Conservation (phyloP, 2,329 filamentous ascomycete species). For the Fusarium humuli region DNA sequence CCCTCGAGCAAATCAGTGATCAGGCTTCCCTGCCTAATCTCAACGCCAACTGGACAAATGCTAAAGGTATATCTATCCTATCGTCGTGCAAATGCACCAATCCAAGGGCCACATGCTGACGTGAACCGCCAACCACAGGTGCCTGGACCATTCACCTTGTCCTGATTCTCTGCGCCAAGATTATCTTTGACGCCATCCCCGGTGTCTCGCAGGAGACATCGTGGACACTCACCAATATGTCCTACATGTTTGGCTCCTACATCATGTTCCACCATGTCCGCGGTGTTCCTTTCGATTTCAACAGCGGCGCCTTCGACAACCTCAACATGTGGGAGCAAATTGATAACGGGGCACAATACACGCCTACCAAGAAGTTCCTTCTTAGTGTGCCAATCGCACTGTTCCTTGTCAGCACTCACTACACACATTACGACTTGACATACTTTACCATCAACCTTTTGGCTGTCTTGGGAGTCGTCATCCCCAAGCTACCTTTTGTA, state of each 20-base stretch:
- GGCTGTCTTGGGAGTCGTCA: conserved; percentile 90
- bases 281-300: conserved; percentile 98
- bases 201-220: conserved; percentile 97
- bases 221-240: conserved; percentile 98
- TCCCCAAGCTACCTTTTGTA: conserved; percentile 96
- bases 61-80: conserved; percentile 78
- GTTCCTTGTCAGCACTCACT: conserved; percentile 97
- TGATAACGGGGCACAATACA: conserved; percentile 98
- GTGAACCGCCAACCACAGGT: conserved; percentile 64
- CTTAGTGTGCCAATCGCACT: conserved; percentile 93
- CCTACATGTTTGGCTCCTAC: conserved; percentile 98
- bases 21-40: conserved; percentile 94
- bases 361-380: conserved; percentile 97
- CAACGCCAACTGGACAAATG: conserved; percentile 99
- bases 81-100: conserved; percentile 2
- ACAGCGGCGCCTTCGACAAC: conserved; percentile 97
- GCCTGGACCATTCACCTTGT: conserved; percentile 98
- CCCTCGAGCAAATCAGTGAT: conserved; percentile 96
- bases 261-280: conserved; percentile 99
- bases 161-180: conserved; percentile 90
- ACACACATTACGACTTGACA: conserved; percentile 96
- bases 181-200: conserved; percentile 96
- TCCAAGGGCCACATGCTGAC: conserved; percentile 34
- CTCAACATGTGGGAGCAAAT: conserved; percentile 99
- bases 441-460: conserved; percentile 98